Evolutionary conservation across 2,329 filamentous ascomycete genomes (phyloP).

Genomic region (Phyllosticta ampelicida): DNA sequence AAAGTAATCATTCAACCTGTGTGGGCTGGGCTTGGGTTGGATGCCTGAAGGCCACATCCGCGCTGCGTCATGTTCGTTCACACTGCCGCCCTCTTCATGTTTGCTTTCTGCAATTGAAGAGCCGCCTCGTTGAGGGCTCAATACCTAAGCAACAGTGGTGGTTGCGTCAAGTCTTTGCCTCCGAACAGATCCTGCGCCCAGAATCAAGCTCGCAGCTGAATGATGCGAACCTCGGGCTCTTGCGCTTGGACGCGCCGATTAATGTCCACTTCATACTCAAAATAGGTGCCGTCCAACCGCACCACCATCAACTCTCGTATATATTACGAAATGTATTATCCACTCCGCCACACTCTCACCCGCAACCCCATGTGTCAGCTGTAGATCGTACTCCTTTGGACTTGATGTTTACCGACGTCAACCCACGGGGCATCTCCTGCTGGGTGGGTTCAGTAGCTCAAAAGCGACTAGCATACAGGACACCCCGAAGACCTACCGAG

Average conservation of each 20-base stretch:
- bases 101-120: background rate
- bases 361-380: too few species aligned
- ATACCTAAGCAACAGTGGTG: background rate
- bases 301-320: background rate
- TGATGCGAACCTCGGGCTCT: background rate
- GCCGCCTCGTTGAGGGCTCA: background rate
- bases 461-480: too few species aligned
- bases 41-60: background rate
- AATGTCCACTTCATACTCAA: background rate
- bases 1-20: background rate
- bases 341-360: background rate
- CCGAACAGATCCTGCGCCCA: background rate
- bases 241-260: background rate
- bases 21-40: background rate
- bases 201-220: background rate
- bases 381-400: too few species aligned
- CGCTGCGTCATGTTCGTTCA: background rate
- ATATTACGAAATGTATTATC: background rate
- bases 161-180: background rate
- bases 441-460: too few species aligned
- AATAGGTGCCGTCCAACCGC: background rate
- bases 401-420: too few species aligned
- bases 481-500: too few species aligned
- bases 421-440: too few species aligned
- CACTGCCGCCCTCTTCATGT: background rate